Evolutionary conservation across 352 stramenopile species (phyloP).

Genomic region (Globisporangium paroecandrum): DNA sequence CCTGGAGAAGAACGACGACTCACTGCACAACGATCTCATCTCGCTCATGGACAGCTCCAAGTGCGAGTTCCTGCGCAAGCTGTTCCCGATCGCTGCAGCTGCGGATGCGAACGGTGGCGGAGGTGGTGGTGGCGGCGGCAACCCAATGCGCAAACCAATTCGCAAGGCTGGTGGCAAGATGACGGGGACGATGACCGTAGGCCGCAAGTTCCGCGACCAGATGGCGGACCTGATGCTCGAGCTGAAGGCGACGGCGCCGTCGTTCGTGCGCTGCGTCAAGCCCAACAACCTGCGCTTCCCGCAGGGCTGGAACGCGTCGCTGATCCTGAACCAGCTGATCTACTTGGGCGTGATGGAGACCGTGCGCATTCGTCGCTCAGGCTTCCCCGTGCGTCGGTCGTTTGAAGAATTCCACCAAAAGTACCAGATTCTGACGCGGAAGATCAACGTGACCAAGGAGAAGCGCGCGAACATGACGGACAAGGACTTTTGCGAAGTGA

Average conservation of each 20-base stretch:
- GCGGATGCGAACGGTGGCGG: constrained; percentile 22
- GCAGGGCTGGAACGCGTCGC: constrained; percentile 79
- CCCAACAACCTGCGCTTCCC: constrained; percentile 89
- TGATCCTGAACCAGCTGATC: constrained; percentile 88
- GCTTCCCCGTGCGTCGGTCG: constrained; percentile 82
- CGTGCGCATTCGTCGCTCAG: constrained; percentile 84
- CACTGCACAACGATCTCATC: constrained; percentile 89
- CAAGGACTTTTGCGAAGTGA: constrained; percentile 82
- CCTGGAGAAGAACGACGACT: constrained; percentile 98
- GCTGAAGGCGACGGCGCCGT: constrained; percentile 75
- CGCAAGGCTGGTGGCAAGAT: constrained; percentile 83
- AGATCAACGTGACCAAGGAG: constrained; percentile 48
- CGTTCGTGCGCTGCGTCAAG: constrained; percentile 91
- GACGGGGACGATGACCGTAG: constrained; percentile 88
- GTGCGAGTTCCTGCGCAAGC: constrained; percentile 69
- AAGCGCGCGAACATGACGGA: constrained; percentile 55
- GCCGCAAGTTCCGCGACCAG: constrained; percentile 88
- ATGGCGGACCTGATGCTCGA: constrained; percentile 87
- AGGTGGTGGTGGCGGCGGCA: constrained; percentile 25
- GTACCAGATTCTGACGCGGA: constrained; percentile 83
- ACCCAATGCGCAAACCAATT: constrained; percentile 59
- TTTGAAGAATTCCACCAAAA: constrained; percentile 87
- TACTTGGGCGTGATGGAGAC: constrained; percentile 90
- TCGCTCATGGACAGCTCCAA: constrained; percentile 86
- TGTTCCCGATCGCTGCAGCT: constrained; percentile 61